These are phyloP conservation scores for Noccaea caerulescens DNA, from an alignment of 345 rosid species.

Conservation along the genomic window DNA sequence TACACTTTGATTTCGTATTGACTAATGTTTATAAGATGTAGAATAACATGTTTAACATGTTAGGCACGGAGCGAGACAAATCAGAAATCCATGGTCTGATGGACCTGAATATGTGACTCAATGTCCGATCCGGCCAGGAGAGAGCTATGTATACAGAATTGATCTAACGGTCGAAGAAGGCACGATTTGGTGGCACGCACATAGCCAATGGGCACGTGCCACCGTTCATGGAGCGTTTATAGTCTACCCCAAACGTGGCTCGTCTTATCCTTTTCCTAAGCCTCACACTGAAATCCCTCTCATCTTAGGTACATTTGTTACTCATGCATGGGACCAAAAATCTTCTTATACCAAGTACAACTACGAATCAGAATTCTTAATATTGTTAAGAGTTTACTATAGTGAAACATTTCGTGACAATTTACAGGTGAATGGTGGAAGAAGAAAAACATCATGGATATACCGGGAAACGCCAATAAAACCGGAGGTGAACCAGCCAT, in stretches of 20 bases:
- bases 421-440: slow-evolving; percentile 87
- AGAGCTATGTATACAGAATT: slow-evolving; percentile 57
- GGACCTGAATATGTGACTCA: slow-evolving; percentile 65
- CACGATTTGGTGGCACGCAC: slow-evolving; percentile 97
- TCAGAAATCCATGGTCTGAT: slow-evolving; percentile 51
- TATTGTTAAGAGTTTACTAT: too few species aligned
- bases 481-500: slow-evolving; percentile 71
- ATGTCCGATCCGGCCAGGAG: slow-evolving; percentile 74
- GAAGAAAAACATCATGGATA: slow-evolving; percentile 59
- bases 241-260: slow-evolving; percentile 54
- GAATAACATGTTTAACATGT: slow-evolving; percentile 4
- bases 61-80: slow-evolving; percentile 54
- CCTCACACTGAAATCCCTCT: slow-evolving; percentile 62
- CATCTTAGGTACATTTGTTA: slow-evolving; percentile 54
- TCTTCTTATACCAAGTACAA: too few species aligned
- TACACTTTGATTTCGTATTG: not conserved
- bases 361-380: too few species aligned
- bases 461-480: slow-evolving; percentile 52
- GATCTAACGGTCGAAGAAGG: slow-evolving; percentile 64
- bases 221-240: slow-evolving; percentile 82
- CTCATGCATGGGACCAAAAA: not conserved
- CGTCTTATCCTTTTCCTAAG: slow-evolving; percentile 55
- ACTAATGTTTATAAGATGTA: not conserved
- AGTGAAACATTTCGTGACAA: slow-evolving; percentile 3
- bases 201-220: slow-evolving; percentile 76